Evolutionary conservation across 192 early-diverging fungal genomes (phyloP), one percentile per base, ranked within the genome.

Genomic region (Podila verticillata): DNA sequence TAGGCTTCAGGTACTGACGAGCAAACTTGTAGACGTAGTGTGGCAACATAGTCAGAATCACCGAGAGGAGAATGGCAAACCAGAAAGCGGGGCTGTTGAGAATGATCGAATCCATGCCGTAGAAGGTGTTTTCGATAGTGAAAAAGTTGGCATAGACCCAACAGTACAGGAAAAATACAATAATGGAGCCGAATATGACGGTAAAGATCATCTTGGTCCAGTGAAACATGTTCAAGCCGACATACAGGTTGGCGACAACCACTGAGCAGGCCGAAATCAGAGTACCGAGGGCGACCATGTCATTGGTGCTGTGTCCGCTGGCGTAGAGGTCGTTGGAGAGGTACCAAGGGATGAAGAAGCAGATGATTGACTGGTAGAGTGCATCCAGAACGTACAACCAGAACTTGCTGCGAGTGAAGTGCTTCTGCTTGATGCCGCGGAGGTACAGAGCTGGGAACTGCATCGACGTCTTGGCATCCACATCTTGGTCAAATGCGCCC

Each of bases 401-500:
- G 83, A 95, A 95, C 67, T 90, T 90, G 56, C 84, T 73, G 57
- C 83, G 82, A 13, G 90, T 95, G 84, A 95, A 96, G 63, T 91
- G 86, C 29, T 91, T 87, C 61, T 90, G 87, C 54, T 88, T 86
- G 34, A 93, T 89, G 29, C 95, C 94, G 64, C 88, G 87, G 35
- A 85, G 88, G 81, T 97, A 97, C 13, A 96, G 87, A 63, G 91
- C 91, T 22, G 97, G 96, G 63, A 91, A 87, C 5, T 88, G 83
- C 35, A 94, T 84, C 20, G 90, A 90, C 7, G 87, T 86, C 31
- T 90, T 81, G 0, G 90, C 89, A 24, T 86, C 84, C 22, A 97
- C 78, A 75, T 97, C 96, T 83, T 93, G 92, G 82, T 98, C 95
- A 81, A 95, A 95, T 2, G 93, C 88, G 51, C 95, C 92, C 84